Conservation (phyloP, 179 eudicot genomes). For the Beta macrorhiza region DNA sequence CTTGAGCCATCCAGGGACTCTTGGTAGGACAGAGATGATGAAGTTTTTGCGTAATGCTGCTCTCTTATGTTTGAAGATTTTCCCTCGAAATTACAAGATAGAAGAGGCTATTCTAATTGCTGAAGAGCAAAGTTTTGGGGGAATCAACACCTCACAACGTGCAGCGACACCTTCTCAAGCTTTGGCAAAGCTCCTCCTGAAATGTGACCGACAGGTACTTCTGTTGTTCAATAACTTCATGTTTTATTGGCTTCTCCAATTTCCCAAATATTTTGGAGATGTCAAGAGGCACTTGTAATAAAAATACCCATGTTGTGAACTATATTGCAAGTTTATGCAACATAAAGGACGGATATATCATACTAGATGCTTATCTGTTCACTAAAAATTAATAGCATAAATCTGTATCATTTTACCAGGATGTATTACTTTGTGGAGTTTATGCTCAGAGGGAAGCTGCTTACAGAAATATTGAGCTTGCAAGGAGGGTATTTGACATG, state of each 20-base stretch:
- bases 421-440: constrained; percentile 84
- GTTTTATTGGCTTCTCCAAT: neutral
- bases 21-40: constrained; percentile 55
- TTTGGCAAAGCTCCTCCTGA: constrained; percentile 80
- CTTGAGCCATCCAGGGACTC: constrained; percentile 39
- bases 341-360: neutral
- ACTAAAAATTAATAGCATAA: neutral
- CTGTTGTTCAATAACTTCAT: neutral
- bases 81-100: constrained; percentile 71
- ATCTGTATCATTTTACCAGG: constrained; percentile 42
- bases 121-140: constrained; percentile 64
- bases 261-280: neutral
- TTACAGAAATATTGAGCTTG: constrained; percentile 74
- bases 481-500: constrained; percentile 97
- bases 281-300: constrained; percentile 1
- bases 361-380: constrained; percentile 2
- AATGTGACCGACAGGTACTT: constrained; percentile 86
- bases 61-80: constrained; percentile 59
- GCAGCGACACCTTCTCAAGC: constrained; percentile 75
- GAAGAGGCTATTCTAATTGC: constrained; percentile 84
- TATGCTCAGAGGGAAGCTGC: constrained; percentile 95
- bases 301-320: neutral
- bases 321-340: neutral
- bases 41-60: constrained; percentile 78
- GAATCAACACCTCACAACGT: constrained; percentile 36